These are phyloP conservation scores for Fusarium brevicatenulatum DNA, from an alignment of 2,329 filamentous ascomycete genomes.

Conservation along the genomic window DNA sequence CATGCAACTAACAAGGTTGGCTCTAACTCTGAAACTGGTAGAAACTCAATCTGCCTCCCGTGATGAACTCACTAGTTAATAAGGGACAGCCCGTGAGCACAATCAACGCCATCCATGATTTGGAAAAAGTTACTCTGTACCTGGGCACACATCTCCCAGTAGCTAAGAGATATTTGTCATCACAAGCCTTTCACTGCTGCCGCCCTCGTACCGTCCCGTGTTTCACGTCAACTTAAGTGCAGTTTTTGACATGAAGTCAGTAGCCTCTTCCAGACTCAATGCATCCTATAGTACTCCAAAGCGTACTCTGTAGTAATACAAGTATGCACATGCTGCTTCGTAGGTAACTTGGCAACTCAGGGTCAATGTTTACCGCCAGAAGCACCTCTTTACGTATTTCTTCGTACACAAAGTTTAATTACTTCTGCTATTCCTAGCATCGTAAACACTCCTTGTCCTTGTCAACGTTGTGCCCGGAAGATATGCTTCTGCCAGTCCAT, in stretches of 20 bases:
- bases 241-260: background rate
- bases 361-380: background rate
- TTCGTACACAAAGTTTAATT: conserved; percentile 1
- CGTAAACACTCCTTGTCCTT: conserved; percentile 11
- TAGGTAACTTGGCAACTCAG: background rate
- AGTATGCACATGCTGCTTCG: background rate
- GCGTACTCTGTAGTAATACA: background rate
- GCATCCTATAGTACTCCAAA: background rate
- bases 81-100: background rate
- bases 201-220: conserved; percentile 5
- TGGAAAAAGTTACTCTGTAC: background rate
- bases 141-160: background rate
- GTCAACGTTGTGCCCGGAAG: background rate
- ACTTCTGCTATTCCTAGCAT: background rate
- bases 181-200: background rate
- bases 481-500: conserved; percentile 24
- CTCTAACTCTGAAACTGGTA: conserved; percentile 20
- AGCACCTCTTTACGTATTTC: background rate
- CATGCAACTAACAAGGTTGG: background rate
- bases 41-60: conserved; percentile 25
- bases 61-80: background rate
- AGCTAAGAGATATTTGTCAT: background rate
- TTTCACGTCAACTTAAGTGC: conserved; percentile 7
- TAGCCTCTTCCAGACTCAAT: conserved; percentile 19
- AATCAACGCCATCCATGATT: background rate